These are phyloP conservation scores for Fusarium verticillioides DNA, from an alignment of 2,329 filamentous ascomycete genomes.

Conservation along the genomic window DNA sequence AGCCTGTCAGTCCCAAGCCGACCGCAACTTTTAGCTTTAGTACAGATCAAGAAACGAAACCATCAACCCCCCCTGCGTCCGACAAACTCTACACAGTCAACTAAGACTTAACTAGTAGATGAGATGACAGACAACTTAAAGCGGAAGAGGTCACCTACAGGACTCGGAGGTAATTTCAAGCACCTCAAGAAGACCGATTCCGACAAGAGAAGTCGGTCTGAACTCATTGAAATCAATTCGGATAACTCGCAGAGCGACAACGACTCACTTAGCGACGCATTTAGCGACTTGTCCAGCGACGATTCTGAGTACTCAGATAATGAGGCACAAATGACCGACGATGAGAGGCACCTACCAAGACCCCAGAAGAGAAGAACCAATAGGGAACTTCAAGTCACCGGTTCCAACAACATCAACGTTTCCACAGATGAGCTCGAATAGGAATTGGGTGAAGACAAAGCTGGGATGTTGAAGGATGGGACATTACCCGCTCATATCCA, in stretches of 20 bases:
- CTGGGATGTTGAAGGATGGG: background rate
- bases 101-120: fast-evolving
- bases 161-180: fast-evolving
- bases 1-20: no score
- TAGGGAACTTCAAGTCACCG: background rate
- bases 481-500: background rate
- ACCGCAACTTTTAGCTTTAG: background rate
- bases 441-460: background rate
- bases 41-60: no score
- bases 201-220: background rate
- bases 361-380: background rate
- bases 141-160: background rate
- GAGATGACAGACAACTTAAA: background rate
- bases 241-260: background rate
- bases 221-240: background rate
- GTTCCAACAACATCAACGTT: fast-evolving
- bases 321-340: background rate
- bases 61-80: no score
- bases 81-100: background rate
- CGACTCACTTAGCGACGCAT: no score
- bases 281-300: no score
- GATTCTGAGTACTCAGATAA: background rate
- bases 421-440: background rate
- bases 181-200: fast-evolving
- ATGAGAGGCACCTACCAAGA: background rate